These are phyloP conservation scores for Leccinum boreale DNA, from an alignment of 768 basidiomycete genomes.

Conservation along the genomic window DNA sequence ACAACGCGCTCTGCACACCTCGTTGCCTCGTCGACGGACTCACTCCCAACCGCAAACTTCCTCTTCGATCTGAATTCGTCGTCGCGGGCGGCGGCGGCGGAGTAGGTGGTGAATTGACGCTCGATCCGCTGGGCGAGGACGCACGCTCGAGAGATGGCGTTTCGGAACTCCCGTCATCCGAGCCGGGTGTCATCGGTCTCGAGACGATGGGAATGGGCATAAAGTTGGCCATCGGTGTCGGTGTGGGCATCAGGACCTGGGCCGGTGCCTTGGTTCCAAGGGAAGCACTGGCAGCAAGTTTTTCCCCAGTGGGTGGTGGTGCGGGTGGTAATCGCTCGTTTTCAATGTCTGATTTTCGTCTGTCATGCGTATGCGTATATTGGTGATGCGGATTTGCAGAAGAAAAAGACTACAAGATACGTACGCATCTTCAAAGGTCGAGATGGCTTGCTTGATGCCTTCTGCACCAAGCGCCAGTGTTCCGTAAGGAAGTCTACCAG, in stretches of 20 bases:
- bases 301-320: conserved; percentile 24
- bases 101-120: conserved; percentile 21
- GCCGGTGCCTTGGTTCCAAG: conserved; percentile 1
- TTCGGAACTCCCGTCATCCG: conserved; percentile 35
- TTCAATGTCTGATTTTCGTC: conserved; percentile 27
- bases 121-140: conserved; percentile 25
- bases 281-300: background rate
- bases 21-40: conserved; percentile 23
- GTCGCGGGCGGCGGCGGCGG: conserved; percentile 18
- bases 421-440: conserved; percentile 65
- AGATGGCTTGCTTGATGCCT: conserved; percentile 71
- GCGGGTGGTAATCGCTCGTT: conserved; percentile 28
- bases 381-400: background rate
- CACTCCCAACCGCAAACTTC: conserved; percentile 16
- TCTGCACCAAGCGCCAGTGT: conserved; percentile 61
- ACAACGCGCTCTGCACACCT: conserved; percentile 22
- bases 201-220: background rate
- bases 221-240: background rate
- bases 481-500: conserved; percentile 48
- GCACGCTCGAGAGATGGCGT: conserved; percentile 25
- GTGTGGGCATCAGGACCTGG: conserved; percentile 2
- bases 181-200: conserved; percentile 15
- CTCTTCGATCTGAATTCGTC: conserved; percentile 16
- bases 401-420: conserved; percentile 21
- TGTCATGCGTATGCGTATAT: background rate